phyloP scores from a whole-genome alignment of 768 basidiomycete species.

The Boletellus ananas region DNA sequence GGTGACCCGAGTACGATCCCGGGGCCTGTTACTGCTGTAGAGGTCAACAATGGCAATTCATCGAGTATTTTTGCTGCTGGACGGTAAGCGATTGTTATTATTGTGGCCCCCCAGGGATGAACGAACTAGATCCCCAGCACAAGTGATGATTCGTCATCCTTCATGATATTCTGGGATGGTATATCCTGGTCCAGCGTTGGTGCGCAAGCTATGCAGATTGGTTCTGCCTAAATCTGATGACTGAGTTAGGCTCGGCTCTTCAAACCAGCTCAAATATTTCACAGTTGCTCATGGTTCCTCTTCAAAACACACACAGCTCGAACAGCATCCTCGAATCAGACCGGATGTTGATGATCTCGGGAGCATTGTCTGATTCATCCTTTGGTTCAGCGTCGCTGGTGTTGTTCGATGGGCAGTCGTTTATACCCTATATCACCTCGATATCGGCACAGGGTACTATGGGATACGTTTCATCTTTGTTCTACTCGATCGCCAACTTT shows the following conservation, averaged over 20 bases:
- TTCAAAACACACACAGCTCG: conserved; percentile 67
- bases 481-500: conserved; percentile 78
- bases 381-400: conserved; percentile 82
- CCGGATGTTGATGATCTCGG: conserved; percentile 88
- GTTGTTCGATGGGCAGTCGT: conserved; percentile 78
- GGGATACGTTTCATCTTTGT: conserved; percentile 72
- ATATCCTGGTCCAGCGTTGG: conserved; percentile 66
- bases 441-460: conserved; percentile 59
- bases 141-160: conserved; percentile 58
- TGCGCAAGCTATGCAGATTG: conserved; percentile 25
- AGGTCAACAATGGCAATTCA: conserved; percentile 74
- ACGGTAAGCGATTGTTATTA: conserved; percentile 46
- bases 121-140: conserved; percentile 35
- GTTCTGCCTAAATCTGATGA: not conserved
- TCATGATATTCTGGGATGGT: conserved; percentile 86
- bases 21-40: conserved; percentile 87
- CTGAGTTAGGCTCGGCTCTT: conserved; percentile 49
- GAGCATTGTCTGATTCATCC: conserved; percentile 60
- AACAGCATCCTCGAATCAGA: conserved; percentile 76
- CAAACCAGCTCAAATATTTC: conserved; percentile 61
- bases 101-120: not conserved
- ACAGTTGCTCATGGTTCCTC: conserved; percentile 87
- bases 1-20: conserved; percentile 63
- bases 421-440: conserved; percentile 81
- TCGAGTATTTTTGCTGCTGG: conserved; percentile 92